phyloP scores from a whole-genome alignment of 106 monocot genomes.

The Allium cepa region DNA sequence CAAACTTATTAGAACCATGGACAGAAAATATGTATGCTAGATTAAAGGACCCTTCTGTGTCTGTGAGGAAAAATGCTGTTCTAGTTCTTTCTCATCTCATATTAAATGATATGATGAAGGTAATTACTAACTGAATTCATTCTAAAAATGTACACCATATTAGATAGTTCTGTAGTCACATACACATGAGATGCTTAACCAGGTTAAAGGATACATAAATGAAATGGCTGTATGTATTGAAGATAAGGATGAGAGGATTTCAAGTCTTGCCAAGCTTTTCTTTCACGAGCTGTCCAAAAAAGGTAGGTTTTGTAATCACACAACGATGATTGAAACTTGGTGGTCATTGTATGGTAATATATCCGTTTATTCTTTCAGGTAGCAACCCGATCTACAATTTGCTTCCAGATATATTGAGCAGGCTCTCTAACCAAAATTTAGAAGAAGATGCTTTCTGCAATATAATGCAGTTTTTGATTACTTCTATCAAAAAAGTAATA shows the following conservation, averaged over 20 bases:
- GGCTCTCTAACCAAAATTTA: slow-evolving; percentile 73
- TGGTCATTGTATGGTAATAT: no score
- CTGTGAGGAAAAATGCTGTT: slow-evolving; percentile 97
- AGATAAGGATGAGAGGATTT: slow-evolving; percentile 91
- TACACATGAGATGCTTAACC: slow-evolving; percentile 2
- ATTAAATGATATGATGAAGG: slow-evolving; percentile 99
- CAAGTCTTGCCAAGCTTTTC: slow-evolving; percentile 91
- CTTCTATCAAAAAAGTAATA: slow-evolving; percentile 83
- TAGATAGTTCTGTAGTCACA: no score
- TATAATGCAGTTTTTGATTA: slow-evolving; percentile 92
- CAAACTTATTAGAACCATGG: slow-evolving; percentile 95
- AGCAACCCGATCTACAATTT: slow-evolving; percentile 95
- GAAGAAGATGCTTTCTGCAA: slow-evolving; percentile 69
- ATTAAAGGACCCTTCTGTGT: slow-evolving; percentile 63
- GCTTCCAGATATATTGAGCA: slow-evolving; percentile 90
- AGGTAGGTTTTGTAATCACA: slow-evolving; percentile 23
- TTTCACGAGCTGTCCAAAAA: slow-evolving; percentile 98
- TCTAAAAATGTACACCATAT: no score
- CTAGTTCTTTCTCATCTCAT: slow-evolving; percentile 99
- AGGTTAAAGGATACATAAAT: slow-evolving; percentile 99
- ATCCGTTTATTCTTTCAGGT: slow-evolving; percentile 37
- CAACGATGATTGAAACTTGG: no score
- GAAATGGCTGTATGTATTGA: slow-evolving; percentile 87
- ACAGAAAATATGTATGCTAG: slow-evolving; percentile 95
- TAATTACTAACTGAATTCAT: slow-evolving; percentile 1